phyloP scores from a whole-genome alignment of 306 rosid species.

The Arachis hypogaea region DNA sequence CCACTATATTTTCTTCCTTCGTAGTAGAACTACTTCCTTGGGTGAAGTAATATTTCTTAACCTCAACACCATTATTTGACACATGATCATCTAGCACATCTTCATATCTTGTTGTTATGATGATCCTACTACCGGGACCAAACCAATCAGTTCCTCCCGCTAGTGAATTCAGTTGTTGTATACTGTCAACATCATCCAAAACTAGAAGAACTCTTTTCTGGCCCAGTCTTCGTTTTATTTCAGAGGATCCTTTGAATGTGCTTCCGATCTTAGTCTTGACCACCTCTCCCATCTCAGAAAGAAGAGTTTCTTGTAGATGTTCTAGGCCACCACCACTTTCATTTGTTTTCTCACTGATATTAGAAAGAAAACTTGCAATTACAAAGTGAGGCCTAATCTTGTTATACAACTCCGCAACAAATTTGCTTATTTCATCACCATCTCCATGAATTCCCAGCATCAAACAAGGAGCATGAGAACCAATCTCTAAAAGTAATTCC shows the following conservation, averaged over 20 bases:
- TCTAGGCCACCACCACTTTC: no score
- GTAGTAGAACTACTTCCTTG: background rate
- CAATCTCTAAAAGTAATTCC: background rate
- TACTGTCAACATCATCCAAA: background rate
- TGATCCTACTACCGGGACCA: background rate
- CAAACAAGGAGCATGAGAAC: background rate
- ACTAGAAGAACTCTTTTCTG: background rate
- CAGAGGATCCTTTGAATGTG: background rate
- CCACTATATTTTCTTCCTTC: background rate
- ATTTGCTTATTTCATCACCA: background rate
- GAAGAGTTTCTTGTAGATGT: no score
- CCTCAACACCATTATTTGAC: background rate
- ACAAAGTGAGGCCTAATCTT: no score
- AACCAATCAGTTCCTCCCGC: background rate
- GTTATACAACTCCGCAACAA: background rate
- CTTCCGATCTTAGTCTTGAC: background rate
- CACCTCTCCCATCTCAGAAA: no score
- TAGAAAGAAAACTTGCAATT: no score
- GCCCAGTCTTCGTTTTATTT: background rate
- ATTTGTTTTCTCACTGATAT: no score
- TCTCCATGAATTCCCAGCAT: constrained; percentile 19
- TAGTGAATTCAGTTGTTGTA: background rate
- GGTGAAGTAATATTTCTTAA: background rate
- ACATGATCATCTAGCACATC: background rate
- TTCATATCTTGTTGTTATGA: background rate